These are phyloP conservation scores for Porcisia hertigi DNA, from an alignment of 208 protist species.

Conservation along the genomic window DNA sequence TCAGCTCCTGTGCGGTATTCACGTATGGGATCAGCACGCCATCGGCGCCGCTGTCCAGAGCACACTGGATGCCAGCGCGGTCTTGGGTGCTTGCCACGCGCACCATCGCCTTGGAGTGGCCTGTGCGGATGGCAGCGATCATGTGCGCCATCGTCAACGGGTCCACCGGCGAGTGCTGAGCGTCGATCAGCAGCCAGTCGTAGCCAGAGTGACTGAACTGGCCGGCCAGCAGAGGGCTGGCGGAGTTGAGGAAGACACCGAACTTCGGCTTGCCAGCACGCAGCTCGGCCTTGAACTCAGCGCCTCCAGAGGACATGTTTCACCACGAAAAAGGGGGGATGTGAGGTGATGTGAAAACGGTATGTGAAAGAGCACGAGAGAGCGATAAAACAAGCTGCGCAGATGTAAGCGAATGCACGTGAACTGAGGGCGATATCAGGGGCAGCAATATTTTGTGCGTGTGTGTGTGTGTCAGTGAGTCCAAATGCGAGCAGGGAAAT, in stretches of 20 bases:
- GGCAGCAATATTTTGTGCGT: background rate
- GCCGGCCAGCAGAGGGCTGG: slow-evolving; percentile 62
- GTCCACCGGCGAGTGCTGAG: slow-evolving; percentile 74
- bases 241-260: slow-evolving; percentile 79
- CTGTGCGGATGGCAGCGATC: slow-evolving; percentile 69
- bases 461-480: background rate
- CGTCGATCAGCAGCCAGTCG: slow-evolving; percentile 83
- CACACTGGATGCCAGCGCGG: slow-evolving; percentile 76
- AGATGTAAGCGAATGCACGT: background rate
- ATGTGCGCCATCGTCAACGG: slow-evolving; percentile 57
- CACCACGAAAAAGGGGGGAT: background rate
- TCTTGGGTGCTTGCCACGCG: slow-evolving; percentile 73
- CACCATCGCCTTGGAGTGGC: slow-evolving; percentile 67
- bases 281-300: slow-evolving; percentile 82
- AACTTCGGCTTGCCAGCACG: slow-evolving; percentile 83
- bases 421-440: background rate
- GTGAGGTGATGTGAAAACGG: background rate
- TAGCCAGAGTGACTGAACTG: slow-evolving; percentile 87
- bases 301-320: slow-evolving; percentile 62
- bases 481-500: background rate
- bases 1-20: slow-evolving; percentile 74
- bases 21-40: slow-evolving; percentile 85
- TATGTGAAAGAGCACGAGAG: slow-evolving; percentile 8
- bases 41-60: slow-evolving; percentile 76
- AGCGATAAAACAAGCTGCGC: background rate